A percentile compares a stretch with the other conserved stretches of the same genome.
Conservation (phyloP, 2,329 filamentous ascomycete genomes). For the Thielaviopsis musarum region DNA sequence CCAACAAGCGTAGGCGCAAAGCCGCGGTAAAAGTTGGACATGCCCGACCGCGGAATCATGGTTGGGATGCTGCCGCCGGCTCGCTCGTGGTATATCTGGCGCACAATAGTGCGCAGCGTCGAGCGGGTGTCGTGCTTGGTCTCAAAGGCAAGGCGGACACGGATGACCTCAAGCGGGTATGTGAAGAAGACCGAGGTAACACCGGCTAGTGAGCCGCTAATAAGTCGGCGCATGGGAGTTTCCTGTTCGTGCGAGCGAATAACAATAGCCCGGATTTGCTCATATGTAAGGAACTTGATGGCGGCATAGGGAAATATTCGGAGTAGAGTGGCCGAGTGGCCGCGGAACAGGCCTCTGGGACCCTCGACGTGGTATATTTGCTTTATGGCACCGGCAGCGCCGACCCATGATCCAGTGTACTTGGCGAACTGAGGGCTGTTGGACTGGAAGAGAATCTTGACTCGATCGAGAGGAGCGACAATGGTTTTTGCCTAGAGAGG, state of each 20-base stretch:
- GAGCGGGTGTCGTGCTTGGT: conserved; percentile 59
- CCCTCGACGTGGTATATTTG: conserved; percentile 71
- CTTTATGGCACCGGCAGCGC: conserved; percentile 63
- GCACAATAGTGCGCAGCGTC: conserved; percentile 59
- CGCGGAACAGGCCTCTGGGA: conserved; percentile 63
- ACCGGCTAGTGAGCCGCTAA: conserved; percentile 60
- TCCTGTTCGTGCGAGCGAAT: conserved; percentile 61
- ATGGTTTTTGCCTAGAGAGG: conserved; percentile 68
- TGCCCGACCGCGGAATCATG: conserved; percentile 42
- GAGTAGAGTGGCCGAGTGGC: conserved; percentile 83
- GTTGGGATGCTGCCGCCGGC: conserved; percentile 20
- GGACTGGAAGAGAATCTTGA: conserved; percentile 97
- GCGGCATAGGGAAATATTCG: conserved; percentile 95
- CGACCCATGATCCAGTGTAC: conserved; percentile 78
- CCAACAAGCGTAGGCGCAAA: conserved; percentile 81
- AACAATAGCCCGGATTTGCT: conserved; percentile 70
- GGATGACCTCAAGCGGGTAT: conserved; percentile 83
- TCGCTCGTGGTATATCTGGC: conserved; percentile 71
- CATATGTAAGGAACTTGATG: conserved; percentile 96
- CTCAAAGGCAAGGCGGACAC: conserved; percentile 87
- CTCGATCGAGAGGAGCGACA: conserved; percentile 87
- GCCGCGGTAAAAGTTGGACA: conserved; percentile 88
- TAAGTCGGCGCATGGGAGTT: conserved; percentile 58
- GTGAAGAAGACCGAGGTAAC: conserved; percentile 90
- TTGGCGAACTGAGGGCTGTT: conserved; percentile 87